phyloP scores from a whole-genome alignment of 148 eudicot species.

The Rhododendron williamsianum region DNA sequence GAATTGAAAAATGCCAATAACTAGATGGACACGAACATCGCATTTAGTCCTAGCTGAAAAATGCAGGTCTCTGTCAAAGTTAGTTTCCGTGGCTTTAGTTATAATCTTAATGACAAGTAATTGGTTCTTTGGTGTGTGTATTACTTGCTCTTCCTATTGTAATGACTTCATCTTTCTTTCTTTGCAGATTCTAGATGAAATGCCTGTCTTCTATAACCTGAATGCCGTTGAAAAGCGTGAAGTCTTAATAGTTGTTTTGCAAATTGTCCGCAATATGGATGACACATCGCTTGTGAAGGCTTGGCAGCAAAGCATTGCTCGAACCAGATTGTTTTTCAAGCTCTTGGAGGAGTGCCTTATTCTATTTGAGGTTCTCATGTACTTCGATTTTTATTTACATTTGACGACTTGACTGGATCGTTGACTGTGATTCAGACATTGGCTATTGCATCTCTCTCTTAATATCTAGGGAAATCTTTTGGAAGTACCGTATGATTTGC shows the following conservation, averaged over 20 bases:
- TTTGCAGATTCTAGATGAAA: conserved; percentile 93
- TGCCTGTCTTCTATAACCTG: conserved; percentile 98
- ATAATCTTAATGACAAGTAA: not conserved
- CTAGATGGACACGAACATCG: not conserved
- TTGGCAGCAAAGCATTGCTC: conserved; percentile 98
- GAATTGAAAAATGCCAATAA: not conserved
- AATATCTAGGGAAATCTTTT: not conserved
- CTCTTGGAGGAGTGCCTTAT: conserved; percentile 85
- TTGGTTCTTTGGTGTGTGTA: not conserved
- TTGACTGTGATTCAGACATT: not conserved
- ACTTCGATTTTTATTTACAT: not conserved
- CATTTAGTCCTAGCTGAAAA: not conserved
- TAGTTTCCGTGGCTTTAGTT: not conserved
- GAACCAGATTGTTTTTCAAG: conserved; percentile 96
- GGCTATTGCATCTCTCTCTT: not conserved
- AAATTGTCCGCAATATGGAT: conserved; percentile 92
- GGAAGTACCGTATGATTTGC: not conserved
- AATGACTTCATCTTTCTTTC: conserved; percentile 10
- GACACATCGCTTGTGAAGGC: conserved; percentile 89
- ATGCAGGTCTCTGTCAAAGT: not conserved
- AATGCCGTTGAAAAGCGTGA: conserved; percentile 91
- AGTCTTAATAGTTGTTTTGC: conserved; percentile 75
- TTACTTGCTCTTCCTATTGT: not conserved
- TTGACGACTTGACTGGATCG: not conserved
- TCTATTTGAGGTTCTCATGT: conserved; percentile 70